Evolutionary conservation across 306 rosid genomes (phyloP).

Genomic region (Rosa persica): DNA sequence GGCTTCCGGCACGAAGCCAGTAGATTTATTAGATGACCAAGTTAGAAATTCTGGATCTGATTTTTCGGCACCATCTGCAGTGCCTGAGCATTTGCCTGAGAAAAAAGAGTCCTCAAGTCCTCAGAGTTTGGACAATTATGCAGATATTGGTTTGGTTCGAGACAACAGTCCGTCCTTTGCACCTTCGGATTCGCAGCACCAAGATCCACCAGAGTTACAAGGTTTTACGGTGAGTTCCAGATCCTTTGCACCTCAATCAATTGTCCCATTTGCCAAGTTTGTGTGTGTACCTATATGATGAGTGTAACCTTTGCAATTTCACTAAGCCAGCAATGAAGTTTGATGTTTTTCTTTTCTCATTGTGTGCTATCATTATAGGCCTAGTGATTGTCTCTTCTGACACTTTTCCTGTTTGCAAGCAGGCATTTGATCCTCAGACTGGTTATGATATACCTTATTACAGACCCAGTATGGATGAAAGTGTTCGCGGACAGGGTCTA

Average conservation of each 20-base stretch:
- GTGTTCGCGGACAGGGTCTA: constrained; percentile 58
- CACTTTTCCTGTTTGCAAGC: constrained; percentile 30
- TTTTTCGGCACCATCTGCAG: constrained; percentile 58
- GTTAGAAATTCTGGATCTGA: constrained; percentile 51
- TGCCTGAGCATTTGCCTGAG: constrained; percentile 65
- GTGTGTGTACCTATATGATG: background rate
- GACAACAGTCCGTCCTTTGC: constrained; percentile 63
- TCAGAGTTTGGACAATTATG: constrained; percentile 61
- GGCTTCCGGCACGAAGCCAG: constrained; percentile 55
- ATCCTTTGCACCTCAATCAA: background rate
- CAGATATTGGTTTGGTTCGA: constrained; percentile 64
- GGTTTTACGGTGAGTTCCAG: constrained; percentile 76
- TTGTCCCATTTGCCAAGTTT: background rate
- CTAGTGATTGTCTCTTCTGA: constrained; percentile 27
- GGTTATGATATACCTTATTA: constrained; percentile 84
- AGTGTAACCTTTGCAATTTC: background rate
- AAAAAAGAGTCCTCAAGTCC: constrained; percentile 62
- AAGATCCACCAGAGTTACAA: constrained; percentile 72
- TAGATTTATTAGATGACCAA: constrained; percentile 54
- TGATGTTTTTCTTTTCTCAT: background rate
- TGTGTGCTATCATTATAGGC: background rate
- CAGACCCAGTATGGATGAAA: constrained; percentile 77
- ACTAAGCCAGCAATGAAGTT: background rate
- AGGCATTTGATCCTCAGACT: constrained; percentile 89
- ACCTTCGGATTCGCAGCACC: constrained; percentile 65